Conservation (phyloP, 2,329 filamentous ascomycete species). For the Pseudogymnoascus sp. region DNA sequence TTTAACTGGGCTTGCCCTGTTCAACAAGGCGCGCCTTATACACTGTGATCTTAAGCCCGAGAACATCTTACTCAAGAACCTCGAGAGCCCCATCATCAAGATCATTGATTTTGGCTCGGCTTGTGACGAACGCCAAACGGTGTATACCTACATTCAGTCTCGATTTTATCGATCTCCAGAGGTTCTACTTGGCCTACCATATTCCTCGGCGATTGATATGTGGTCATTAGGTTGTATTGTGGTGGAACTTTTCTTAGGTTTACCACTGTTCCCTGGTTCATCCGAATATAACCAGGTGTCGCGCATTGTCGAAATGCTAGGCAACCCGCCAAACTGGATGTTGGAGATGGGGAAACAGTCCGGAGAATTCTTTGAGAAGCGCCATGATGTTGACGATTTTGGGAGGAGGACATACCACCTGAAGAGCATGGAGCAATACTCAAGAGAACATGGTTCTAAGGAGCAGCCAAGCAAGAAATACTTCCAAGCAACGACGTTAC, state of each 20-base stretch:
- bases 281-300: slow-evolving; percentile 99
- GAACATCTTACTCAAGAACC: slow-evolving; percentile 94
- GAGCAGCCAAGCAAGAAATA: slow-evolving; percentile 99
- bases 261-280: slow-evolving; percentile 91
- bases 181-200: slow-evolving; percentile 88
- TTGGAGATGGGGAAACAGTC: slow-evolving; percentile 98
- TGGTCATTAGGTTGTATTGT: slow-evolving; percentile 99
- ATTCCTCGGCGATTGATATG: slow-evolving; percentile 99
- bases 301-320: slow-evolving; percentile 95
- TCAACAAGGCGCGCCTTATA: slow-evolving; percentile 95
- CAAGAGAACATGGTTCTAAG: slow-evolving; percentile 89
- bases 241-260: slow-evolving; percentile 89
- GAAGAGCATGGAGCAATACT: slow-evolving; percentile 98
- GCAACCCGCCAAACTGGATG: slow-evolving; percentile 97
- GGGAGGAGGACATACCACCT: slow-evolving; percentile 84
- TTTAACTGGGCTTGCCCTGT: slow-evolving; percentile 79
- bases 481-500: slow-evolving; percentile 87
- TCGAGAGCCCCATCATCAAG: slow-evolving; percentile 98
- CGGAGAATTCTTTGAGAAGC: slow-evolving; percentile 94
- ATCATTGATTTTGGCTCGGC: slow-evolving; percentile 99
- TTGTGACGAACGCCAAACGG: slow-evolving; percentile 95
- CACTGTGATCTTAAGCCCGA: slow-evolving; percentile 98
- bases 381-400: slow-evolving; percentile 74
- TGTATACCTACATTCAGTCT: slow-evolving; percentile 98
- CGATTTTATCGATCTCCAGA: slow-evolving; percentile 97